Evolutionary conservation across 306 rosid species (phyloP), one percentile per base, ranked within the genome.

Genomic region (Bauhinia variegata): DNA sequence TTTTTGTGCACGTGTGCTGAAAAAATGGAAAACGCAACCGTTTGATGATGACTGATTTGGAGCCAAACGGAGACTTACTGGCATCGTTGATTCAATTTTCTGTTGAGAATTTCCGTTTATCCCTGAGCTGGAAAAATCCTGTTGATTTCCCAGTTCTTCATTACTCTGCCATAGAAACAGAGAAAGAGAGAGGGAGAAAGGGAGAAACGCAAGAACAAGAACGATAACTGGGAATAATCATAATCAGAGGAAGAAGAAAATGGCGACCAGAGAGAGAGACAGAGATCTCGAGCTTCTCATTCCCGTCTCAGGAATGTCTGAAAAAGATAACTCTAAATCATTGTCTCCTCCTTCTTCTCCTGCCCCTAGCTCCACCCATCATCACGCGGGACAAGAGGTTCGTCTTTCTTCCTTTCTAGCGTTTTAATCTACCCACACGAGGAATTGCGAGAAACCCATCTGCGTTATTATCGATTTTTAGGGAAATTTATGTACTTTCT

Each of bases 231-330:
- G n/a, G n/a, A 8, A 8, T 5, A 44, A 23, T n/a, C n/a, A n/a
- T n/a, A n/a, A n/a, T 23, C 28, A 15, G 33, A 65, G 28, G 36
- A 79, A n/a, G 52, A 59, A 18, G 42, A 75, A 57, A 11, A 87
- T 69, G 86, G 76, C 84, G 34, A 68, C 82, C 17, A 82, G 89
- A 70, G 85, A 80, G 32, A 82, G 83, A 70, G 91, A 77, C 8
- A 60, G 84, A 72, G 97, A 89, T 82, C 86, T 78, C 23, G 97
- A 89, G 73, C 96, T 89, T 37, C 77, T 92, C 52, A 87, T 92
- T 38, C 95, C 96, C 3, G 89, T 74, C 0, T 73, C 84, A 19
- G 72, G 63, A 70, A 60, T 54, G 23, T 14, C 86, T 71, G 86
- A 78, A 44, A 82, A 75, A 75, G 89, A 65, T 34, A 68, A 65